Evolutionary conservation across 2,329 filamentous ascomycete species (phyloP).

Genomic region (Fusarium floridanum): DNA sequence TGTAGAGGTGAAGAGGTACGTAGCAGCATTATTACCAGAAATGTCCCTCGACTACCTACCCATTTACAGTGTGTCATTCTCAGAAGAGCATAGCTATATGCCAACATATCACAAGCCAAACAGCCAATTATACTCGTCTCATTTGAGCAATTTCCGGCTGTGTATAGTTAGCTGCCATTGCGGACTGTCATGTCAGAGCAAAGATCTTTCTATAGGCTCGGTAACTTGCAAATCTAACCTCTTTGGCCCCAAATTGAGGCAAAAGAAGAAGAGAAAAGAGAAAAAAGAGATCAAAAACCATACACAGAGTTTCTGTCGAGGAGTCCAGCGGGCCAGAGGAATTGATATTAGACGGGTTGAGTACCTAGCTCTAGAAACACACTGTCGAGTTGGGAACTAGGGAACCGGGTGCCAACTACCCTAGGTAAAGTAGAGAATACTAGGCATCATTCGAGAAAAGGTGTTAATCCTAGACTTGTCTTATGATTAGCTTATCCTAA

Average conservation of each 20-base stretch:
- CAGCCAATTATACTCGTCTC: constrained; percentile 12
- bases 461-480: neutral
- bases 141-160: constrained; percentile 32
- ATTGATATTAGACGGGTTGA: constrained; percentile 50
- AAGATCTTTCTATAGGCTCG: constrained; percentile 53
- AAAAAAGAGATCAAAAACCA: neutral
- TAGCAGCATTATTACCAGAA: constrained; percentile 19
- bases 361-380: constrained; percentile 51
- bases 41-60: constrained; percentile 4
- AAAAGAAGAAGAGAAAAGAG: constrained; percentile 8
- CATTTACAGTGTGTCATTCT: constrained; percentile 9
- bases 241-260: constrained; percentile 33
- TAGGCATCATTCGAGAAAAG: accelerated
- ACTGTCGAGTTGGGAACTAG: constrained; percentile 47
- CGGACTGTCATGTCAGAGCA: constrained; percentile 53
- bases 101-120: constrained; percentile 33
- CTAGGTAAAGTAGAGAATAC: neutral
- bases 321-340: constrained; percentile 8
- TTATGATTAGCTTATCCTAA: accelerated
- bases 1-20: constrained; percentile 17
- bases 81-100: constrained; percentile 21
- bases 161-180: constrained; percentile 50
- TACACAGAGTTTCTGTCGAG: constrained; percentile 37
- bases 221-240: constrained; percentile 43
- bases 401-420: constrained; percentile 41